phyloP scores from a whole-genome alignment of 768 basidiomycete genomes.

The Calocybe cyanea region DNA sequence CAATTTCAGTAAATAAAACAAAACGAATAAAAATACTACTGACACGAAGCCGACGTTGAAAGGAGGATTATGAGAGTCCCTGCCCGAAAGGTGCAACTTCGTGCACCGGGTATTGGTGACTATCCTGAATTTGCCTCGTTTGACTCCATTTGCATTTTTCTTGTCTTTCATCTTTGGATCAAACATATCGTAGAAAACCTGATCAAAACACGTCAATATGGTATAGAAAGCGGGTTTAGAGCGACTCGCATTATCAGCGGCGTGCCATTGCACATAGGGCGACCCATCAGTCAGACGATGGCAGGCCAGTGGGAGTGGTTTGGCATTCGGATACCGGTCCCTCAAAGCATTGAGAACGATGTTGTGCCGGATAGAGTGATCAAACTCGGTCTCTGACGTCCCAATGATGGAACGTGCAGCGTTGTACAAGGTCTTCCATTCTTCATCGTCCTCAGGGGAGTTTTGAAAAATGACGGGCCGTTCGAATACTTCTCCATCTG shows the following conservation, averaged over 20 bases:
- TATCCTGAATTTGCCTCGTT: neutral
- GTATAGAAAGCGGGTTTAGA: neutral
- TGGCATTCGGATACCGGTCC: neutral
- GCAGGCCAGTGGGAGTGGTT: neutral
- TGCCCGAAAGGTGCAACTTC: too few relatives aligned
- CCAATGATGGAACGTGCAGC: conserved; percentile 1
- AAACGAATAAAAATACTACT: too few relatives aligned
- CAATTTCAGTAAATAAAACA: too few relatives aligned
- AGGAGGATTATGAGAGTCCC: too few relatives aligned
- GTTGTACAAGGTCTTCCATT: neutral
- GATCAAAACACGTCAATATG: too few relatives aligned
- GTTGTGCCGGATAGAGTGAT: conserved; percentile 4
- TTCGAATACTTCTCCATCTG: neutral
- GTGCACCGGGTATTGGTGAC: too few relatives aligned
- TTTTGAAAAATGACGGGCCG: neutral
- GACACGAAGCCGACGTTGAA: too few relatives aligned
- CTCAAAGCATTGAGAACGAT: neutral
- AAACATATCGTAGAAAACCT: neutral
- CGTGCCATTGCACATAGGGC: conserved; percentile 1
- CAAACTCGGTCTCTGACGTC: neutral
- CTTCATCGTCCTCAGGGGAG: neutral
- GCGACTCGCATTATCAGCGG: neutral
- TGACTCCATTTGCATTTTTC: neutral
- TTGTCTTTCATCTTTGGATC: neutral
- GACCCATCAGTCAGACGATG: neutral